phyloP scores from a whole-genome alignment of 129 eudicot genomes.

The Escallonia rubra region DNA sequence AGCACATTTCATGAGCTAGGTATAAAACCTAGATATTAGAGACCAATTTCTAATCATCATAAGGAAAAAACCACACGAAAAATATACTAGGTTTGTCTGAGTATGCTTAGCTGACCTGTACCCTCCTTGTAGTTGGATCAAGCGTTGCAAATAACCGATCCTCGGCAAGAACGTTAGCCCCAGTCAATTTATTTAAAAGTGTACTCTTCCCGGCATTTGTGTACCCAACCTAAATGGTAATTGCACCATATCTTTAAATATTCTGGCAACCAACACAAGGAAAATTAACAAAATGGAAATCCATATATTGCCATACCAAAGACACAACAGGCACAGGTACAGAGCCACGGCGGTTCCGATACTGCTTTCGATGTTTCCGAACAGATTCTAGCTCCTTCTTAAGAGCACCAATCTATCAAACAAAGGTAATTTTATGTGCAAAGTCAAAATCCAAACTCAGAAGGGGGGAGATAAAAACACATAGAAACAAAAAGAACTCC shows the following conservation, averaged over 20 bases:
- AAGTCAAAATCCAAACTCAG: background rate
- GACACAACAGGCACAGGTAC: slow-evolving; percentile 94
- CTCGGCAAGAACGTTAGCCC: slow-evolving; percentile 97
- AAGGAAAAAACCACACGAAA: no score
- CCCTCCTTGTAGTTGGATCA: slow-evolving; percentile 97
- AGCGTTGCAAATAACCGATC: slow-evolving; percentile 90
- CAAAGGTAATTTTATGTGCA: background rate
- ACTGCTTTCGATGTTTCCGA: slow-evolving; percentile 85
- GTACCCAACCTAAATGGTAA: slow-evolving; percentile 67
- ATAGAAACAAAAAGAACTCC: background rate
- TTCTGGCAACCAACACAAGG: background rate
- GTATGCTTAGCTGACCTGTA: slow-evolving; percentile 50
- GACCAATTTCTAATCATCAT: no score
- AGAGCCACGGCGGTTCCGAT: slow-evolving; percentile 67
- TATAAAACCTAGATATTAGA: no score
- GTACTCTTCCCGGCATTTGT: slow-evolving; percentile 99
- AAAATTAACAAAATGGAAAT: background rate
- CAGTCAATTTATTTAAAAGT: slow-evolving; percentile 73
- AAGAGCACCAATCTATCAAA: slow-evolving; percentile 67
- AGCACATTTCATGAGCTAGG: no score
- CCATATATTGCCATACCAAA: slow-evolving; percentile 45
- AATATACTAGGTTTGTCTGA: background rate
- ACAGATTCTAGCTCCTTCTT: slow-evolving; percentile 90
- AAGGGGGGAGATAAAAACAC: background rate
- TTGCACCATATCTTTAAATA: background rate